Conservation (phyloP, 306 rosid genomes). For the Dicorynia guianensis region DNA sequence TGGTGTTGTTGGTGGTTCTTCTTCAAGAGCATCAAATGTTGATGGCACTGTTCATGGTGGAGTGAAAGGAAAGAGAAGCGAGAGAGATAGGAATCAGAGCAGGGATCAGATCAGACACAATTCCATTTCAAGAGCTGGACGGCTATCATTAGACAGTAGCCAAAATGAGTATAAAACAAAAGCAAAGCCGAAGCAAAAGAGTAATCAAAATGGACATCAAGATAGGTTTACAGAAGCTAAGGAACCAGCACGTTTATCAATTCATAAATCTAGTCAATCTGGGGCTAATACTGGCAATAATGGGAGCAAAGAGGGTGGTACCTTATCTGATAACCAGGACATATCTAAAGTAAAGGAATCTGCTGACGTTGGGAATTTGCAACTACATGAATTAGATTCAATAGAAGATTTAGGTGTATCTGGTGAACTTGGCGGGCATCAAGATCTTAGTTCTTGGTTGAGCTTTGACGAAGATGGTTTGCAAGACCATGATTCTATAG, state of each 20-base stretch:
- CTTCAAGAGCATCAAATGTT: constrained; percentile 65
- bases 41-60: constrained; percentile 57
- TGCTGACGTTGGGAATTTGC: constrained; percentile 45
- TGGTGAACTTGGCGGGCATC: constrained; percentile 61
- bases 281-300: constrained; percentile 40
- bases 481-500: constrained; percentile 76
- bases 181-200: constrained; percentile 68
- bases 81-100: constrained; percentile 65
- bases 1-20: constrained; percentile 64
- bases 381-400: constrained; percentile 53
- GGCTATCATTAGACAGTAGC: constrained; percentile 56
- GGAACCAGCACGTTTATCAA: constrained; percentile 17
- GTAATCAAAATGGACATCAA: constrained; percentile 15
- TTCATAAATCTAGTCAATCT: constrained; percentile 23
- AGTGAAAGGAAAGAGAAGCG: constrained; percentile 77
- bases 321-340: constrained; percentile 39
- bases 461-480: constrained; percentile 82
- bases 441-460: constrained; percentile 79
- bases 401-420: constrained; percentile 67
- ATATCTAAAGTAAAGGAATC: constrained; percentile 49
- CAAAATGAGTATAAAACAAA: constrained; percentile 60
- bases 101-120: constrained; percentile 54
- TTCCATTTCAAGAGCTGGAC: constrained; percentile 52
- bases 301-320: constrained; percentile 33
- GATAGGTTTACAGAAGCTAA: constrained; percentile 18